Conservation (phyloP, 768 basidiomycete species). For the Termitomyces sp. region DNA sequence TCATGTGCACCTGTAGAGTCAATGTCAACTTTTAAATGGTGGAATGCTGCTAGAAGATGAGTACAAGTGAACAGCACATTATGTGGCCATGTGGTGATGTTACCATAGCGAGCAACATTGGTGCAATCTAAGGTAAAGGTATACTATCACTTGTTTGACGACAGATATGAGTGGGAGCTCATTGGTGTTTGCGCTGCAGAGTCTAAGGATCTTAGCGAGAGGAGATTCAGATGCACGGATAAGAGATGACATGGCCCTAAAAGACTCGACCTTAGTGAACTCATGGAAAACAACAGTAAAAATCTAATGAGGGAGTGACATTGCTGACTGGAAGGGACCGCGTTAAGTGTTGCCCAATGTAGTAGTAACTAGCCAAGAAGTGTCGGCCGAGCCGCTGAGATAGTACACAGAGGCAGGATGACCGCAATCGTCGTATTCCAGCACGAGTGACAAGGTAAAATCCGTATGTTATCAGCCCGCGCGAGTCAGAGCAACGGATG, state of each 20-base stretch:
- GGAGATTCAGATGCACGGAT: background rate
- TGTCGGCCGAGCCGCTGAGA: background rate
- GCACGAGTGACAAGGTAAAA: background rate
- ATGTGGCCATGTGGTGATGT: conserved; percentile 16
- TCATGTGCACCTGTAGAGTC: no score
- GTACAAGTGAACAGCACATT: conserved; percentile 19
- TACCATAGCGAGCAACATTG: background rate
- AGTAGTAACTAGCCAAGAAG: background rate
- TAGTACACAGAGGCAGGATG: background rate
- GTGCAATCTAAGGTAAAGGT: background rate
- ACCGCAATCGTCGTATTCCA: background rate
- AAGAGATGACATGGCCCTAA: background rate
- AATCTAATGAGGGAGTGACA: background rate
- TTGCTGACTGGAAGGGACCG: background rate
- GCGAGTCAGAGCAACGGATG: background rate
- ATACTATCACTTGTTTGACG: background rate
- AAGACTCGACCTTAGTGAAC: background rate
- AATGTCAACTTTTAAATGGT: no score
- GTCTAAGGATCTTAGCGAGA: background rate
- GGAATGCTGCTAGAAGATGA: conserved; percentile 20
- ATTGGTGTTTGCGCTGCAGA: background rate
- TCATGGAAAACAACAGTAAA: background rate
- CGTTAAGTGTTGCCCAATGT: background rate
- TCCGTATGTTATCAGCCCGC: no score
- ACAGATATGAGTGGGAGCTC: background rate